Conservation (phyloP, 768 basidiomycete species). For the Leccinellum luteum region DNA sequence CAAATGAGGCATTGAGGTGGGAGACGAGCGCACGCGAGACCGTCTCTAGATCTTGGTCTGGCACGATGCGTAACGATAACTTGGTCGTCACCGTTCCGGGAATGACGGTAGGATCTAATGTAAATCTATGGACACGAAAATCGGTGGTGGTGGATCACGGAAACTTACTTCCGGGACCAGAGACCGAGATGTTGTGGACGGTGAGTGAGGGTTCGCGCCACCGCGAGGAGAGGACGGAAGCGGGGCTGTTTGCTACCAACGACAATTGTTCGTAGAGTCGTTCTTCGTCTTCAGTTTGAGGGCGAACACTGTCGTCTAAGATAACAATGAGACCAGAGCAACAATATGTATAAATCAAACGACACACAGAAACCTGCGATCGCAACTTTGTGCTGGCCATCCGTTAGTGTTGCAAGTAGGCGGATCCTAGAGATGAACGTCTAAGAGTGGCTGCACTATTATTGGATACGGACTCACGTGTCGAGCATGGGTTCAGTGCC, state of each 20-base stretch:
- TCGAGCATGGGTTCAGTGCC: constrained; percentile 90
- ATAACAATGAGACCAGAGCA: background rate
- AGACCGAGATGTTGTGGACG: constrained; percentile 79
- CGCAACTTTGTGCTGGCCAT: constrained; percentile 54
- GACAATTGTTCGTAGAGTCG: constrained; percentile 68
- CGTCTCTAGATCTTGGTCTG: constrained; percentile 79
- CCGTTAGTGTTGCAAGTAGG: constrained; percentile 68
- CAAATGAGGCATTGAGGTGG: constrained; percentile 60
- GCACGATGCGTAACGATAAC: constrained; percentile 90
- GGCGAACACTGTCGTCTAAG: constrained; percentile 74
- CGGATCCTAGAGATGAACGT: constrained; percentile 53
- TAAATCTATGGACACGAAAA: background rate
- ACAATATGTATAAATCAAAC: background rate
- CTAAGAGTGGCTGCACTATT: background rate
- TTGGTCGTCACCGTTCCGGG: constrained; percentile 81
- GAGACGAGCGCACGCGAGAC: constrained; percentile 61
- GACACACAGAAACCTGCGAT: constrained; percentile 83
- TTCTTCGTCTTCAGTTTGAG: constrained; percentile 64
- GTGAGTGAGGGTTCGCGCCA: constrained; percentile 93
- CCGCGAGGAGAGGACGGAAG: constrained; percentile 66
- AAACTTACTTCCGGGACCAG: constrained; percentile 71
- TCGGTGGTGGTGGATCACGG: background rate
- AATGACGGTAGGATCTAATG: constrained; percentile 80
- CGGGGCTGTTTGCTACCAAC: constrained; percentile 61
- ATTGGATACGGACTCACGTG: constrained; percentile 50